Base-by-base conservation (phyloP, 495 filamentous ascomycete genomes). In the Haplographium delicatum region DNA sequence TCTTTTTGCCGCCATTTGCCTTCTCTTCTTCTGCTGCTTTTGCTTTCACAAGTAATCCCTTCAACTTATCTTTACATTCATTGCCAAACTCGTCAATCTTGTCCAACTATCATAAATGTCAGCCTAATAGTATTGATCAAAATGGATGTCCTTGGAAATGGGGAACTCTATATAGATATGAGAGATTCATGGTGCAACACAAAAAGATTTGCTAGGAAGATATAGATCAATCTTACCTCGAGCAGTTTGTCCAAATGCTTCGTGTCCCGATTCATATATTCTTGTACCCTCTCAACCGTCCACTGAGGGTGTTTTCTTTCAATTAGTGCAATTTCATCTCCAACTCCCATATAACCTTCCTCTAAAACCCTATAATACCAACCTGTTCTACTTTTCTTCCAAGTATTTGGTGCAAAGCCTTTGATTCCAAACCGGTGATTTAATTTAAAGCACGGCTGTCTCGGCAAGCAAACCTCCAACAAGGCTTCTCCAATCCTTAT, bases 381-480 rank as follows among this genome's bases (percentile, higher is more conserved):
- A 0, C 79, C 78, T 0, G 76, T 80, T 13, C 75, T 65, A 44
- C 67, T 70, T 7, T 58, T 63, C 59, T 68, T 68, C 64, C 68
- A 78, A n/a, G 76, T 76, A 11, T 68, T 58, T 4, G 68, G 65
- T 18, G 78, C 75, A 37, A 82, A 77, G 45, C 72, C 72, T 44
- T 72, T 74, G 1, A 79, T 61, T 38, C 57, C 49, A 63, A 80
- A 80, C 5, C 74, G 72, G 57, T 75, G 72, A 61, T 80, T 80
- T 18, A 80, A 67, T 54, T 80, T 80, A 62, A 75, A 78, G 64
- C 75, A 79, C 5, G 75, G 75, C 56, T 76, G 72, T 10, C 74
- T 65, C 35, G 76, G 75, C 30, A 75, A 62, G 51, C 64, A 67
- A 41, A 79, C 65, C 44, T 74, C 66, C 15, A 74, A 58, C 27